Conservation (phyloP, 441 rosid genomes). For the Populus tomentosa region DNA sequence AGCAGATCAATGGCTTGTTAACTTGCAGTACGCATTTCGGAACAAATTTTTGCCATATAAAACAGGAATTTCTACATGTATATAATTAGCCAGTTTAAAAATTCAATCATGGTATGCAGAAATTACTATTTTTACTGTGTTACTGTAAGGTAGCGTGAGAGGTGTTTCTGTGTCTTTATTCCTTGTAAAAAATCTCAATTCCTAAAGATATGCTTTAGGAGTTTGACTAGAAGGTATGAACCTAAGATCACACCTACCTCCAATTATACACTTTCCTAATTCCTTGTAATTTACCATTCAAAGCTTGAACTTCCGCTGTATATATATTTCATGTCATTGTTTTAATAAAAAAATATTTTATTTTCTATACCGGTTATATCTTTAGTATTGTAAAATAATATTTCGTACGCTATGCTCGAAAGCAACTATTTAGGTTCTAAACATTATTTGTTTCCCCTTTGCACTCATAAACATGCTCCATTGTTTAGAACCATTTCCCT, state of each 20-base stretch:
- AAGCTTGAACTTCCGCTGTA: too few species aligned
- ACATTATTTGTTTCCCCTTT: not conserved
- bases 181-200: not conserved
- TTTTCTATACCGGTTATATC: too few species aligned
- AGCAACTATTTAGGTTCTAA: too few species aligned
- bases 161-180: not conserved
- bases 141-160: not conserved
- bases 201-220: not conserved
- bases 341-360: too few species aligned
- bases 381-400: too few species aligned
- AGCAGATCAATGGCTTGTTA: not conserved
- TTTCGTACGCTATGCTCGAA: too few species aligned
- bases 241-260: constrained; percentile 7
- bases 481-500: not conserved
- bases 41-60: too few species aligned
- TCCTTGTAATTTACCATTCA: not conserved
- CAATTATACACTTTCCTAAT: not conserved
- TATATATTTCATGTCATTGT: too few species aligned
- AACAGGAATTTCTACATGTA: too few species aligned
- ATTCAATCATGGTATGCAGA: too few species aligned
- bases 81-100: too few species aligned
- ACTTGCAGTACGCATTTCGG: not conserved
- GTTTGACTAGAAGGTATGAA: constrained; percentile 19
- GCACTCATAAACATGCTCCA: not conserved
- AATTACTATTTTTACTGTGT: too few species aligned